These are phyloP conservation scores for Podila minutissima DNA, from an alignment of 192 early-diverging fungal species.

Conservation along the genomic window DNA sequence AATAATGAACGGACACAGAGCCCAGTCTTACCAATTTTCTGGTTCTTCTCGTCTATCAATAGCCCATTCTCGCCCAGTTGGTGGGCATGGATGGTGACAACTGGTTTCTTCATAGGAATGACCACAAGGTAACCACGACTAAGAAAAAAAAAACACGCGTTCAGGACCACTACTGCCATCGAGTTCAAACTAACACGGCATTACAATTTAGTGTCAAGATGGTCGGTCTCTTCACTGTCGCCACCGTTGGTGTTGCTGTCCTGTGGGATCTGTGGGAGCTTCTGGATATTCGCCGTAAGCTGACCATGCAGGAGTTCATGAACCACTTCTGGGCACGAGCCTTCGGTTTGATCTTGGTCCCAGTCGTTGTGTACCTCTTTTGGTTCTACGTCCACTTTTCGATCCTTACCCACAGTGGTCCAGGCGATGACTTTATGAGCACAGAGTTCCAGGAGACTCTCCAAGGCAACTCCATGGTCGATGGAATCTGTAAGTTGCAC, in stretches of 20 bases:
- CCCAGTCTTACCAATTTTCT: conserved; percentile 4
- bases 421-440: conserved; percentile 95
- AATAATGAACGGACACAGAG: background rate
- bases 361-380: conserved; percentile 78
- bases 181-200: background rate
- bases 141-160: no score
- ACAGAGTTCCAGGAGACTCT: conserved; percentile 88
- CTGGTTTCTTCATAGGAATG: conserved; percentile 84
- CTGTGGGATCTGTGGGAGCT: conserved; percentile 93
- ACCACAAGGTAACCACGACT: conserved; percentile 55
- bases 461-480: conserved; percentile 76
- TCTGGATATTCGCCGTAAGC: conserved; percentile 83
- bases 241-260: conserved; percentile 84
- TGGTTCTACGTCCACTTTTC: conserved; percentile 96
- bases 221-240: conserved; percentile 92
- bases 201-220: conserved; percentile 80
- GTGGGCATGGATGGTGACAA: conserved; percentile 88
- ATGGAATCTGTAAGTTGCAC: conserved; percentile 58
- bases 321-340: conserved; percentile 89
- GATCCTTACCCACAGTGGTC: conserved; percentile 80
- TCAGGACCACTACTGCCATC: background rate
- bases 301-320: conserved; percentile 72
- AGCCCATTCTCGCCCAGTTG: conserved; percentile 80
- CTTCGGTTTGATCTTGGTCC: conserved; percentile 84
- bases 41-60: conserved; percentile 33